Conservation (phyloP, 306 rosid species). For the Cucurbita maxima region DNA sequence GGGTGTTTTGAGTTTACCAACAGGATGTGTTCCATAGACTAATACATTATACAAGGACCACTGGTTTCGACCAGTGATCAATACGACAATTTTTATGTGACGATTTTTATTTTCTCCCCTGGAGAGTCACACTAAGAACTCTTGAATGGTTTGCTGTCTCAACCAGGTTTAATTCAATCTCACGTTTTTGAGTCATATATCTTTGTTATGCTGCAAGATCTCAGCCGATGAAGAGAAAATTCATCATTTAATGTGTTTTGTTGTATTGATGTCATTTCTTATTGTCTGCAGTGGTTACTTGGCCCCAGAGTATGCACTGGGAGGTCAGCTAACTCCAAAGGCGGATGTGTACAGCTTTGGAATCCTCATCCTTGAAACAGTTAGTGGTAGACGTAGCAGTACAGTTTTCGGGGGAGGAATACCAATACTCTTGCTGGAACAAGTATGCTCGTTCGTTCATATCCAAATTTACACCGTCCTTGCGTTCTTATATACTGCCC, state of each 20-base stretch:
- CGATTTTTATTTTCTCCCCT: neutral
- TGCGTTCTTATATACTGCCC: neutral
- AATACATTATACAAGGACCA: neutral
- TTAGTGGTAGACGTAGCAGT: constrained; percentile 67
- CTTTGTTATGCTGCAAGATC: neutral
- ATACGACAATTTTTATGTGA: neutral
- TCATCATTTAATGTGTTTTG: neutral
- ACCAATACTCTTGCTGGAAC: constrained; percentile 51
- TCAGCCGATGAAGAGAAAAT: neutral
- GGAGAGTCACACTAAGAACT: neutral
- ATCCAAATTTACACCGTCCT: neutral
- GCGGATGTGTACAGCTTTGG: constrained; percentile 94
- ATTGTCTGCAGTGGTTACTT: constrained; percentile 62
- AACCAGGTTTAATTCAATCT: neutral
- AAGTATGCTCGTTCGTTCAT: constrained; percentile 29
- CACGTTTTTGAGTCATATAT: neutral
- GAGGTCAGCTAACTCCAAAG: constrained; percentile 77
- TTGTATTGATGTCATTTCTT: constrained; percentile 1
- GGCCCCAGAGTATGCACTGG: constrained; percentile 94
- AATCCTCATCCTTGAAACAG: constrained; percentile 66
- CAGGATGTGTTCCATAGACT: neutral
- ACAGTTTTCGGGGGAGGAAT: constrained; percentile 38
- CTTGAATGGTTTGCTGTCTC: neutral
- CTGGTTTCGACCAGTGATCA: neutral
- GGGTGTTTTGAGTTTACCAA: neutral